Conservation (phyloP, 352 stramenopile genomes). For the Phytopythium aichiense region DNA sequence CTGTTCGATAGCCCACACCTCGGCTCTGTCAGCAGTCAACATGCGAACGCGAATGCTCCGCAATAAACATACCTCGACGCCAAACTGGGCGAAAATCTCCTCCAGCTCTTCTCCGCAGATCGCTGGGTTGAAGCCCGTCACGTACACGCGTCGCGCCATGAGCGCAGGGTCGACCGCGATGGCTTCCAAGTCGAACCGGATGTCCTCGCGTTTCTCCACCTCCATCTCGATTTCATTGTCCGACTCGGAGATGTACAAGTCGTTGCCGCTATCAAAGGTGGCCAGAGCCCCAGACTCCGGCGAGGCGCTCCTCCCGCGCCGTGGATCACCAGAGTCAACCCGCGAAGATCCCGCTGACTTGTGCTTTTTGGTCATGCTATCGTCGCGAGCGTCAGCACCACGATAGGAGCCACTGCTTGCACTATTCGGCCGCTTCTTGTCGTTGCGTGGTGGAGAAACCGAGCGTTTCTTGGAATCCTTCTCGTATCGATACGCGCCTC, state of each 20-base stretch:
- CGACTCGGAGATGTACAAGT: conserved; percentile 46
- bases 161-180: conserved; percentile 35
- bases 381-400: not conserved
- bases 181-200: conserved; percentile 41
- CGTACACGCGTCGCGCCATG: conserved; percentile 46
- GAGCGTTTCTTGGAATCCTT: not conserved
- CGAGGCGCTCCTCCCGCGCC: not conserved
- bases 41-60: conserved; percentile 7
- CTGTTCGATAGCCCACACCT: conserved; percentile 17
- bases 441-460: not conserved
- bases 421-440: not conserved
- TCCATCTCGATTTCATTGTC: conserved; percentile 33
- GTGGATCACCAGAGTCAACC: not conserved
- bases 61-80: conserved; percentile 34
- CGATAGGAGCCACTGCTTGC: not conserved
- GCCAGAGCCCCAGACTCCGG: conserved; percentile 14
- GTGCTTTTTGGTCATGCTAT: conserved; percentile 17
- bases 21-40: not conserved
- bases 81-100: conserved; percentile 53
- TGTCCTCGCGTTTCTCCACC: conserved; percentile 30
- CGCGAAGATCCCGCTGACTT: conserved; percentile 5
- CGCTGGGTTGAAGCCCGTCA: conserved; percentile 43
- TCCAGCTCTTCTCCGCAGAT: conserved; percentile 42
- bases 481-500: not conserved
- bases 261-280: conserved; percentile 26